A percentile compares a stretch with the other conserved stretches of the same genome.
Conservation (phyloP, 805 yeast genomes). For the Cyberlindnera euphorbiiphila region DNA sequence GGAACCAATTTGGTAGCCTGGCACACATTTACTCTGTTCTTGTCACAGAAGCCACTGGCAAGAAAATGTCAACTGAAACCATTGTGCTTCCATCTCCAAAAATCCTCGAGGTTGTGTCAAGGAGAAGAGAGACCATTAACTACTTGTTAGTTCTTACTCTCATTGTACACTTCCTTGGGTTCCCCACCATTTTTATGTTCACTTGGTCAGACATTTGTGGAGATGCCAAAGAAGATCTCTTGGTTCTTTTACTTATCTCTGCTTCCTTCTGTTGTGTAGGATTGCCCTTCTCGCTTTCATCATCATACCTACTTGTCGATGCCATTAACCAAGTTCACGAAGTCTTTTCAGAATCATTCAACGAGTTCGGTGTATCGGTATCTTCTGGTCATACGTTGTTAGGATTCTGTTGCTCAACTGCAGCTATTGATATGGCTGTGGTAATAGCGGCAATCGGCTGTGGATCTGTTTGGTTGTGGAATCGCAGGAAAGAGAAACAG, state of each 20-base stretch:
- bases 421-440: constrained; percentile 1
- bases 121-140: neutral
- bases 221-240: neutral
- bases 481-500: neutral
- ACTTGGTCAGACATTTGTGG: neutral
- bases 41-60: constrained; percentile 5
- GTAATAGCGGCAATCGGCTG: neutral
- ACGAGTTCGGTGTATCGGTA: constrained; percentile 1
- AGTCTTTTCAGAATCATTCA: neutral
- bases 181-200: neutral
- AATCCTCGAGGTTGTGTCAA: neutral
- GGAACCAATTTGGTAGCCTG: constrained; percentile 3
- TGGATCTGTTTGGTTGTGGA: neutral
- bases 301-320: neutral
- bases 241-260: neutral
- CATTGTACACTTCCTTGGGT: neutral
- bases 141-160: neutral
- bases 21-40: constrained; percentile 3
- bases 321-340: neutral
- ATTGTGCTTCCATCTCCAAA: neutral
- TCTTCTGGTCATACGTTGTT: neutral
- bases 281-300: neutral
- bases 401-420: neutral
- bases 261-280: neutral
- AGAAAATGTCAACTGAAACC: neutral